Evolutionary conservation across 345 rosid species (phyloP).

Genomic region (Rubroshorea leprosula): DNA sequence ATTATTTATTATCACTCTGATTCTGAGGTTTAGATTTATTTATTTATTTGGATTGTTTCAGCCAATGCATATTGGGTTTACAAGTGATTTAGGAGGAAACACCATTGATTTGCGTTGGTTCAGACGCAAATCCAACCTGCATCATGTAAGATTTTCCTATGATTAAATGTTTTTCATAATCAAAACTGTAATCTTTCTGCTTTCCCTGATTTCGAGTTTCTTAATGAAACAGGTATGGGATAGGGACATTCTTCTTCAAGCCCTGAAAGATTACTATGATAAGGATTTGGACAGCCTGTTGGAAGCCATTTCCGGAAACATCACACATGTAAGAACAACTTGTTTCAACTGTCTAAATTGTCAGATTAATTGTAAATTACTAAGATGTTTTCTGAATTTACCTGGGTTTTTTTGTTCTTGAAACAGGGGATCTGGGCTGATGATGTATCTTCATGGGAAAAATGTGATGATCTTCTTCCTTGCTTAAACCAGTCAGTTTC

Average conservation of each 20-base stretch:
- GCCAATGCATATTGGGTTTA: conserved; percentile 93
- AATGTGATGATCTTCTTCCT: conserved; percentile 56
- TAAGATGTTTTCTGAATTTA: neutral
- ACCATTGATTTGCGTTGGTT: conserved; percentile 80
- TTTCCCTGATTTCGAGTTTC: neutral
- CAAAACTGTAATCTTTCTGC: neutral
- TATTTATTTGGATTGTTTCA: conserved; percentile 13
- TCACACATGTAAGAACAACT: conserved; percentile 53
- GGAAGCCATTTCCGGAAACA: conserved; percentile 55
- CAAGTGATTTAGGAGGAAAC: conserved; percentile 85
- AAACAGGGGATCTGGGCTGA: conserved; percentile 76
- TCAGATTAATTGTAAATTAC: neutral
- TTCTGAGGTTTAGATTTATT: neutral
- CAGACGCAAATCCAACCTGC: conserved; percentile 84
- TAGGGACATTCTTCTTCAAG: conserved; percentile 77
- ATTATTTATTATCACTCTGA: neutral
- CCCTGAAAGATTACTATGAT: conserved; percentile 62
- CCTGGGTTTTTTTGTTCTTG: neutral
- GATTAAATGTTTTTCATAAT: neutral
- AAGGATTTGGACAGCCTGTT: conserved; percentile 70
- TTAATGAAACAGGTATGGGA: conserved; percentile 70
- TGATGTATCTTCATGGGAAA: conserved; percentile 66
- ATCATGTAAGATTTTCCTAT: conserved; percentile 48
- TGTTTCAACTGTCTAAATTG: neutral
- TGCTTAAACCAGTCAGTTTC: conserved; percentile 60